Percentiles rank a stretch among this genome's conserved stretches.
Conservation (phyloP, 352 stramenopile genomes). For the Phytophthora multivora region DNA sequence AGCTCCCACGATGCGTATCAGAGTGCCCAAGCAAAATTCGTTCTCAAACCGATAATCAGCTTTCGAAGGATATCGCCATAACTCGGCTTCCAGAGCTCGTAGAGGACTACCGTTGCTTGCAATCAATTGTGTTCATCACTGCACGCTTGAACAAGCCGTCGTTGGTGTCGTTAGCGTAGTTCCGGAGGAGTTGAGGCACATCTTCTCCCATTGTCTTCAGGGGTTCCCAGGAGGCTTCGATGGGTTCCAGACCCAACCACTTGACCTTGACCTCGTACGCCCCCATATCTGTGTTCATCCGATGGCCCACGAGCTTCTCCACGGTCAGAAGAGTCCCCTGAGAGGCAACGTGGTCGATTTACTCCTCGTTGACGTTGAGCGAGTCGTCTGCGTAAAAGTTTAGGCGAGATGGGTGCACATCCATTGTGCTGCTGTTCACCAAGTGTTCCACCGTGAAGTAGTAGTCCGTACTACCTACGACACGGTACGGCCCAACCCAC, state of each 20-base stretch:
- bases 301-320: neutral
- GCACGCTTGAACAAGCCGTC: neutral
- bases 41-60: neutral
- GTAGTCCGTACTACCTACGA: conserved; percentile 20
- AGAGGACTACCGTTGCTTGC: neutral
- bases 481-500: conserved; percentile 34
- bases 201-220: conserved; percentile 1
- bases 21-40: neutral
- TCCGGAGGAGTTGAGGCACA: neutral
- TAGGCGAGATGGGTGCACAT: conserved; percentile 4
- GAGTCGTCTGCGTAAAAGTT: conserved; percentile 10
- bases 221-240: conserved; percentile 4
- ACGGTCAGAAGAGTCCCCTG: conserved; percentile 8
- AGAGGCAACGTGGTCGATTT: conserved; percentile 3
- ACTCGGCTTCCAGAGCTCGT: neutral
- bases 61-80: neutral
- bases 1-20: too few species aligned
- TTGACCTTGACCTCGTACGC: conserved; percentile 1
- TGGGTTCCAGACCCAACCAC: neutral
- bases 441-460: conserved; percentile 19
- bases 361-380: neutral
- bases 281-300: neutral
- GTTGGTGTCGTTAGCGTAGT: neutral
- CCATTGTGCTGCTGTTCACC: neutral
- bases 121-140: neutral